These are phyloP conservation scores for Clarireedia sp. DNA, from an alignment of 2,329 filamentous ascomycete species.

Conservation along the genomic window DNA sequence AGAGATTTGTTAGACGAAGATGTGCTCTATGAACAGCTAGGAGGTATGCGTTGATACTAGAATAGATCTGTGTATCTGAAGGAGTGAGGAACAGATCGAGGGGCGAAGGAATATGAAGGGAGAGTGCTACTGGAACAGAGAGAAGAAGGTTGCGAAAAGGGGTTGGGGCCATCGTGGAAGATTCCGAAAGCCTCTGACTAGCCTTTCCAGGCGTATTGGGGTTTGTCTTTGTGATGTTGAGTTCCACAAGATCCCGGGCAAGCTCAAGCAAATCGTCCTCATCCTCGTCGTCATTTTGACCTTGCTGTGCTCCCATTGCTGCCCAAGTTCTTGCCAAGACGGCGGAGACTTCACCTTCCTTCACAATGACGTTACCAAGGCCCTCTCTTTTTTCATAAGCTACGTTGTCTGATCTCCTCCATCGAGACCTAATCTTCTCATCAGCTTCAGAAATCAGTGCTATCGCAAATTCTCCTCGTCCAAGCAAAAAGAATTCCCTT, in stretches of 20 bases:
- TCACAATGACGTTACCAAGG: slow-evolving; percentile 60
- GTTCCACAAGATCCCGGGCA: slow-evolving; percentile 66
- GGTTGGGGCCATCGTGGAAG: slow-evolving; percentile 30
- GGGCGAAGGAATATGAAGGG: slow-evolving; percentile 66
- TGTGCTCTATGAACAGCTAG: slow-evolving; percentile 80
- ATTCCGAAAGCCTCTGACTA: slow-evolving; percentile 16
- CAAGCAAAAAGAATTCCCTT: slow-evolving; percentile 79
- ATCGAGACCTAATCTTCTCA: slow-evolving; percentile 65
- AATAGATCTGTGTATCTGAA: slow-evolving; percentile 71
- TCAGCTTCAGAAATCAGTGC: slow-evolving; percentile 81
- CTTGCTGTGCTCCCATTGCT: slow-evolving; percentile 66
- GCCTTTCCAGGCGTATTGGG: slow-evolving; percentile 32
- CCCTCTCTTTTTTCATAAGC: slow-evolving; percentile 50
- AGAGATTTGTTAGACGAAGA: slow-evolving; percentile 73
- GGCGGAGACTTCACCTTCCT: slow-evolving; percentile 77
- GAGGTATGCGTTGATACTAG: slow-evolving; percentile 79
- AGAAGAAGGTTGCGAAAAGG: slow-evolving; percentile 78
- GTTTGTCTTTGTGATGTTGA: slow-evolving; percentile 50
- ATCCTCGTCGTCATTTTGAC: slow-evolving; percentile 61
- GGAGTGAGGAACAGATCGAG: slow-evolving; percentile 79
- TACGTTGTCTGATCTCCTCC: slow-evolving; percentile 54
- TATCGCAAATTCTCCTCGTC: slow-evolving; percentile 85
- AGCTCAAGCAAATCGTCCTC: slow-evolving; percentile 70
- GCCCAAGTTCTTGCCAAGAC: slow-evolving; percentile 74
- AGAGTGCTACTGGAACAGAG: slow-evolving; percentile 64